These are phyloP conservation scores for Danielia oregonensis DNA, from an alignment of 805 yeast species.

Conservation along the genomic window DNA sequence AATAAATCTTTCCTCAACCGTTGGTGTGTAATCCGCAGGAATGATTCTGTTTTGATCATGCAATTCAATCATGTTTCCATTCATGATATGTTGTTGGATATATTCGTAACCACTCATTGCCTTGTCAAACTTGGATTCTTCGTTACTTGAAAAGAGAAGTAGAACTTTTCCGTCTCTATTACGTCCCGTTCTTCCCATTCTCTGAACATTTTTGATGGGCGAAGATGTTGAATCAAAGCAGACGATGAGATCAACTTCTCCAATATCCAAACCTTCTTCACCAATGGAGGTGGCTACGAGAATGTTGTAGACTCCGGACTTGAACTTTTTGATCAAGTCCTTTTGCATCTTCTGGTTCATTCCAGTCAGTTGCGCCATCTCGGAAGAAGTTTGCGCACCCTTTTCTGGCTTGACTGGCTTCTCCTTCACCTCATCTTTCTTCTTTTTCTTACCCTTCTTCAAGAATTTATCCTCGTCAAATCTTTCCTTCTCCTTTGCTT, in stretches of 20 bases:
- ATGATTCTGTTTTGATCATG: constrained; percentile 61
- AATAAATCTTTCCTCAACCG: constrained; percentile 52
- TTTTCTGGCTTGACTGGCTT: constrained; percentile 34
- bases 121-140: constrained; percentile 71
- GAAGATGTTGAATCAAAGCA: constrained; percentile 92
- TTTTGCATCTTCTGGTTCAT: constrained; percentile 91
- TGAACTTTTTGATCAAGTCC: constrained; percentile 69
- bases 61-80: constrained; percentile 41
- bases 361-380: constrained; percentile 72
- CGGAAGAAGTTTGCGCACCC: constrained; percentile 51
- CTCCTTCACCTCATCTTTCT: constrained; percentile 26
- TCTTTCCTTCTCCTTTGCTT: constrained; percentile 68
- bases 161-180: constrained; percentile 83
- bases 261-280: constrained; percentile 97
- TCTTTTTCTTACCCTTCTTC: constrained; percentile 36
- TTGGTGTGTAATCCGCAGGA: constrained; percentile 55
- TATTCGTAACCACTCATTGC: constrained; percentile 81
- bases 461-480: constrained; percentile 55
- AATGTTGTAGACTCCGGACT: constrained; percentile 67
- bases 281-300: constrained; percentile 96
- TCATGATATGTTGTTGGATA: constrained; percentile 67
- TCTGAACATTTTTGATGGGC: constrained; percentile 87
- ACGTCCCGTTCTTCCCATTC: constrained; percentile 99
- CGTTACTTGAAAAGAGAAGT: constrained; percentile 71
- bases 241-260: constrained; percentile 91